Evolutionary conservation across 2,329 filamentous ascomycete genomes (phyloP), one percentile per base, ranked within the genome.

Genomic region (Aspergillus udagawae): DNA sequence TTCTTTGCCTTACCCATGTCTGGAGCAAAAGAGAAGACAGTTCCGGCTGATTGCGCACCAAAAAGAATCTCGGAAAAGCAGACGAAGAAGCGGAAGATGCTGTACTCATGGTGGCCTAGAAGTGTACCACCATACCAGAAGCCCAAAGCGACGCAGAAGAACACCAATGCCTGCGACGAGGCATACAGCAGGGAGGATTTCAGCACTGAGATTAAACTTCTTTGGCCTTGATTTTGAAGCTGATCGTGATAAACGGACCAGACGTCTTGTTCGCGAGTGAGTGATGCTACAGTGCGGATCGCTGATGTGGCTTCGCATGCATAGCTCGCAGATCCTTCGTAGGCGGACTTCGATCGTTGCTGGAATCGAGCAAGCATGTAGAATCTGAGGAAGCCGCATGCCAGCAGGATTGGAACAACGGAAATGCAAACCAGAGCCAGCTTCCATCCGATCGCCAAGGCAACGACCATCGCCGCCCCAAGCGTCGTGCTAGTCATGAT

Each of bases 1-100:
- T 92, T 83, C 71, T 92, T 91, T 0, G 92, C 92, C 77, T 97
- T 96, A 62, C 91, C 88, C 89, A 96, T 95, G 63, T 96, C 91
- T 0, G 92, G 91, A 0, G 91, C 91, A 72, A 93, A 96, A 4
- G 86, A 91, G 79, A 94, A 97, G 68, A 93, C 88, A 14, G 87
- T 89, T 7, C 93, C 93, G 1, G 93, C 93, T 3, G 92, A 94
- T 73, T 97, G 93, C 0, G 92, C 89, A 54, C 92, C 91, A 67
- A 96, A 97, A 67, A 97, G 89, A 66, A 97, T 84, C 49, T 91
- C 83, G 59, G 88, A 86, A 76, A 96, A 97, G 67, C 90, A 92
- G 49, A 96, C 81, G 77, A 97, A 97, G 82, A 97, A 97, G 64
- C 92, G 88, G 73, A 93, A 93, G 67, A 91, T 82, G 63, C 76